Evolutionary conservation across 116 monocot species (phyloP), one percentile per base, ranked within the genome.

Genomic region (Dioscorea cayenensis): DNA sequence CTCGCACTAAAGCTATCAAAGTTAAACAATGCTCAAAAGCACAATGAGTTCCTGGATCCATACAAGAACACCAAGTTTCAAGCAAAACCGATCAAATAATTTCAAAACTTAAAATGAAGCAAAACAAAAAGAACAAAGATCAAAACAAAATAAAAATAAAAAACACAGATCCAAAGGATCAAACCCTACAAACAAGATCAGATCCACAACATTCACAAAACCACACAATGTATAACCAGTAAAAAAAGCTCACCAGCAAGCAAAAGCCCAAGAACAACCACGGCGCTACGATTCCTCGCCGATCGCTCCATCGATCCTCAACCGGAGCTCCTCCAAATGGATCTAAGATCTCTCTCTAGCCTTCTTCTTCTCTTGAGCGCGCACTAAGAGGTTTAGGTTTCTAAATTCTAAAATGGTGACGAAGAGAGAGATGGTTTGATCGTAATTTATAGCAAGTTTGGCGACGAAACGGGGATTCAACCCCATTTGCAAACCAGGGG

Each of bases 201-300:
- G 27, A 58, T 32, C 55, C 25, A 50, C 58, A 1, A 9, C 50
- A 70, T 22, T 58, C 25, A 28, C 32, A 7, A 58, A 58, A 59
- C 0, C 28, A 12, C 64, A 7, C 28, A 65, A 51, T 49, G 10
- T n/a, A 23, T 18, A 78, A 66, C 80, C 36, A 25, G 76, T 66
- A 52, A n/a, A n/a, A n/a, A 27, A 19, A 19, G 52, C 60, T 5
- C 55, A 85, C 85, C 85, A 37, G 79, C 25, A 8, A 85, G 72
- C 66, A 82, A 22, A 16, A 82, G 35, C 7, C 75, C 82, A 14
- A 71, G 58, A 35, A 78, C 66, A 62, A 79, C 35, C 49, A 73
- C 73, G 14, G 81, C 71, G 36, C 80, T 64, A 36, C 84, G 70
- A 23, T 37, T 75, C 72, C 70, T 10, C 55, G 38, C 13, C 14